Evolutionary conservation across 768 basidiomycete species (phyloP), one percentile per base, ranked within the genome.

Genomic region (Scleroderma bovista): DNA sequence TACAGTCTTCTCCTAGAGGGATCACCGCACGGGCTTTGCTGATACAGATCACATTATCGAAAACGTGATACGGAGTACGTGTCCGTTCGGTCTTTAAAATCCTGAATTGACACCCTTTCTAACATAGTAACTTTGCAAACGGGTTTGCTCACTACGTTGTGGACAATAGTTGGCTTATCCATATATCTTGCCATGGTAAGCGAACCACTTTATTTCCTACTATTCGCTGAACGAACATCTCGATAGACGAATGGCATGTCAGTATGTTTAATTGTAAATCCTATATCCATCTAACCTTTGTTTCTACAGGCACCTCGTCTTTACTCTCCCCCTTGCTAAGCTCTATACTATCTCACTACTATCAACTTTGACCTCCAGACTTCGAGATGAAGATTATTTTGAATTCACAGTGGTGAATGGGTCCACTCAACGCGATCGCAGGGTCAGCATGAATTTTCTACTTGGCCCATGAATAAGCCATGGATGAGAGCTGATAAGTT

Each of bases 41-140:
- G 58, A 59, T n/a, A 72, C 70, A 7, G 74, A 75, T 38, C 59
- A 71, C 46, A 47, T 69, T 15, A 59, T 74, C 24, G 68, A 66
- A 47, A 61, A 57, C 37, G 70, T 74, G 26, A 71, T 71, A 47
- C 55, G 65, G 47, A 50, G 69, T 69, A 42, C 13, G 39, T 51
- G 11, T 38, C 33, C 37, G 6, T 15, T 31, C 39, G n/a, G n/a
- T 34, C 4, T 31, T 34, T 26, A 8, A 20, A 24, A 17, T 32
- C 29, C 19, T 51, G 23, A 47, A 10, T 34, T 13, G 17, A n/a
- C 13, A 19, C 3, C 34, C 13, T 38, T 31, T 3, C 4, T 38
- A 31, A 22, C 20, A n/a, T 46, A 73, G 71, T 71, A 32, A 72
- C 72, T 4, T 52, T 73, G 11, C 72, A 73, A 31, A 74, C 70